These are phyloP conservation scores for Sclerospora graminicola DNA, from an alignment of 352 stramenopile genomes.

Conservation along the genomic window DNA sequence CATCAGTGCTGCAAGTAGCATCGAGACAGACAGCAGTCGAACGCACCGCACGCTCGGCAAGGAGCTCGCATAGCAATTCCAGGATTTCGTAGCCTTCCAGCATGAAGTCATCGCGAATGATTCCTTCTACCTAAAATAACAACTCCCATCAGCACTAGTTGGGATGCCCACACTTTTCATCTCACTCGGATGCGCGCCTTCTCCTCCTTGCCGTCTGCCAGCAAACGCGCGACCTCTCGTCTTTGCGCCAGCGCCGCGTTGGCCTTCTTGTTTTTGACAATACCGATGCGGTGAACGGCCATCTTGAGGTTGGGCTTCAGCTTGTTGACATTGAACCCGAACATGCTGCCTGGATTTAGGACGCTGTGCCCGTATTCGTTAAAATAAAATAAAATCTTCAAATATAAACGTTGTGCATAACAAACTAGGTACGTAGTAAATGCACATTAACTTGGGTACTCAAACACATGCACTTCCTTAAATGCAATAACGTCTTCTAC, in stretches of 20 bases:
- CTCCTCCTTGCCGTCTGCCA: conserved; percentile 86
- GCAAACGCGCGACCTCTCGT: conserved; percentile 64
- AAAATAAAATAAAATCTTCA: no score
- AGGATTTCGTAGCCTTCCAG: conserved; percentile 95
- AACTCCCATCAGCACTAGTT: neutral
- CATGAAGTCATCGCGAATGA: conserved; percentile 94
- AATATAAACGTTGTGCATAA: neutral
- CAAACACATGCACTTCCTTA: no score
- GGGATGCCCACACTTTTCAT: neutral
- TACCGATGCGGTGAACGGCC: conserved; percentile 85
- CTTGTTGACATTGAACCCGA: conserved; percentile 88
- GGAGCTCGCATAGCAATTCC: conserved; percentile 88
- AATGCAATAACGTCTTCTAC: no score
- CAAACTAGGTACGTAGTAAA: neutral
- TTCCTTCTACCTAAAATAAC: conserved; percentile 63
- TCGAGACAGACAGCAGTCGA: neutral
- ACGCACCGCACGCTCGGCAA: conserved; percentile 85
- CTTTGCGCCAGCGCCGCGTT: no score
- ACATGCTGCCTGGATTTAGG: conserved; percentile 65
- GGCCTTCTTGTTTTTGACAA: conserved; percentile 38
- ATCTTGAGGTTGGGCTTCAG: conserved; percentile 90
- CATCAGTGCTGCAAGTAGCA: neutral
- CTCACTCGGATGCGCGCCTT: conserved; percentile 91
- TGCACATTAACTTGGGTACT: no score
- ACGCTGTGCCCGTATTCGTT: no score